Conservation (phyloP, 2,329 filamentous ascomycete species). For the Leptographium radiaticola region DNA sequence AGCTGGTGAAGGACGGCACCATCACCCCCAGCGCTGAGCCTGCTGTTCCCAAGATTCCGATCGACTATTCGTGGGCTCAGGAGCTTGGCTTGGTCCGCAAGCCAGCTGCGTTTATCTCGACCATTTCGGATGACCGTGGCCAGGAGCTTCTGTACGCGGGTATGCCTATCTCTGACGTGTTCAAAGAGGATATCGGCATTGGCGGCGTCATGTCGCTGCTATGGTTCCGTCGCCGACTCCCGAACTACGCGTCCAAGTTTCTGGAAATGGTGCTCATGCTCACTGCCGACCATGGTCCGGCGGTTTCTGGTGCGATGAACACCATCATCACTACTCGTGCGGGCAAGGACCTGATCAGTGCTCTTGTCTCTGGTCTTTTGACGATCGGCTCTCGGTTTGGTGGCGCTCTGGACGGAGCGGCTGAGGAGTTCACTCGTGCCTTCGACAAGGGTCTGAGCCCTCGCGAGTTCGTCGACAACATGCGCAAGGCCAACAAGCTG, state of each 20-base stretch:
- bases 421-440: constrained; percentile 96
- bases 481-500: constrained; percentile 99
- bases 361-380: constrained; percentile 88
- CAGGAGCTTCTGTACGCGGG: constrained; percentile 97
- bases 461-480: constrained; percentile 96
- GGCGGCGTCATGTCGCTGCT: constrained; percentile 99
- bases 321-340: constrained; percentile 99
- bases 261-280: constrained; percentile 99
- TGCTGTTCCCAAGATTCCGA: constrained; percentile 93
- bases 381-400: constrained; percentile 98
- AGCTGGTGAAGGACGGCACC: constrained; percentile 70
- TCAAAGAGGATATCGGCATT: constrained; percentile 97
- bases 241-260: constrained; percentile 95
- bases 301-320: constrained; percentile 99
- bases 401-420: constrained; percentile 94
- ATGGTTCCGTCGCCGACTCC: constrained; percentile 98
- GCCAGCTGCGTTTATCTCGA: constrained; percentile 98
- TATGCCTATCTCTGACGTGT: constrained; percentile 99
- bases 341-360: constrained; percentile 94
- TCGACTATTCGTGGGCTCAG: constrained; percentile 99
- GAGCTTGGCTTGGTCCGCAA: constrained; percentile 99
- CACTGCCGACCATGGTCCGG: constrained; percentile 96
- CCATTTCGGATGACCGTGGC: constrained; percentile 98
- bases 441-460: constrained; percentile 97
- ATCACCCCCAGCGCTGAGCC: constrained; percentile 83